Conservation (phyloP, 1,284 basidiomycete genomes). For the Sporisorium graminicola region DNA sequence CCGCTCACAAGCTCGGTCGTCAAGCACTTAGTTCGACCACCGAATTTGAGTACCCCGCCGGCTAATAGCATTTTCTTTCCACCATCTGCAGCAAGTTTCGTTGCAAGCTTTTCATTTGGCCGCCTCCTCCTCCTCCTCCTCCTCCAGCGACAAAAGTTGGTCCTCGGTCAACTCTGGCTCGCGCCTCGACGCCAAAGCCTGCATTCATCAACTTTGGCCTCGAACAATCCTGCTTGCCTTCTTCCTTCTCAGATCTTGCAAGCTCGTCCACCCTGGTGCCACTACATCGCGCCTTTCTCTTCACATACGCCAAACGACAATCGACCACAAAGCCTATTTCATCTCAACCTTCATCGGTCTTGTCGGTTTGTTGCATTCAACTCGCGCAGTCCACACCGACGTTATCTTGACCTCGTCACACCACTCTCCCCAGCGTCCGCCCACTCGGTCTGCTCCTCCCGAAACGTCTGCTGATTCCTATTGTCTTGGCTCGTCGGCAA, state of each 20-base stretch:
- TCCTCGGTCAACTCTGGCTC: background rate
- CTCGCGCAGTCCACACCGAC: background rate
- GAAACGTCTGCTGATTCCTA: background rate
- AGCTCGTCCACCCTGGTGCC: too few species aligned
- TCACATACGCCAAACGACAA: conserved; percentile 1
- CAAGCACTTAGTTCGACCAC: background rate
- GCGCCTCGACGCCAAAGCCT: too few species aligned
- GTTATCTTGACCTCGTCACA: background rate
- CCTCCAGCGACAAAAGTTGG: background rate
- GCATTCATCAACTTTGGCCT: too few species aligned
- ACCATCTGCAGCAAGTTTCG: background rate
- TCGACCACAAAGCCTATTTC: conserved; percentile 7
- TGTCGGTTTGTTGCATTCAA: background rate
- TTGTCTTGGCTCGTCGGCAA: background rate
- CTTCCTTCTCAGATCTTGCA: background rate
- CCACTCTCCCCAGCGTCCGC: background rate
- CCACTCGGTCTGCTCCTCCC: too few species aligned
- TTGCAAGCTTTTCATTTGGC: background rate
- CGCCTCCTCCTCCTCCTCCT: too few species aligned
- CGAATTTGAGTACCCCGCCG: background rate
- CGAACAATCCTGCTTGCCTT: background rate
- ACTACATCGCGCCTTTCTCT: background rate
- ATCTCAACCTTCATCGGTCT: background rate
- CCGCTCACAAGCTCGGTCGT: background rate
- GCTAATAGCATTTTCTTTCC: background rate